Percentiles rank a stretch among this genome's conserved stretches.
Conservation (phyloP, 257 asterid species). For the Primulina eburnea region DNA sequence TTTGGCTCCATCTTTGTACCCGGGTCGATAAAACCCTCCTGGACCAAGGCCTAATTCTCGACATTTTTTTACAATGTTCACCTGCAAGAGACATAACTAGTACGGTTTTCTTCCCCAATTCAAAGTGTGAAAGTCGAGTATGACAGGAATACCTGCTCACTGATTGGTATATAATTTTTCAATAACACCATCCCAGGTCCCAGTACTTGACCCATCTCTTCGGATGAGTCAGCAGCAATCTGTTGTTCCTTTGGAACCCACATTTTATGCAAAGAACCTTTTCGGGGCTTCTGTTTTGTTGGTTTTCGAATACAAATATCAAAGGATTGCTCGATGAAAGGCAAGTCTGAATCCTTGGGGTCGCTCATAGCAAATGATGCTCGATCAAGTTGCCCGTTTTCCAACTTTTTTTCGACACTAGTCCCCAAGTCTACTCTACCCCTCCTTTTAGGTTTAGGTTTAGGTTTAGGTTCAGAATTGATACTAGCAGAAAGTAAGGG, state of each 20-base stretch:
- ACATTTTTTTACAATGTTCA: conserved; percentile 44
- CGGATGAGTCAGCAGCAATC: conserved; percentile 7
- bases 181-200: conserved; percentile 73
- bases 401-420: conserved; percentile 15
- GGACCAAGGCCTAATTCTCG: conserved; percentile 50
- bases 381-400: conserved; percentile 1
- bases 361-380: conserved; percentile 16
- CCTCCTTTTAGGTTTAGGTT: conserved; percentile 30
- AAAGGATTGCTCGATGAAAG: conserved; percentile 30
- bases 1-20: conserved; percentile 58
- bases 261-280: background rate
- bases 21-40: conserved; percentile 67
- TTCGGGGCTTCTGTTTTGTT: background rate
- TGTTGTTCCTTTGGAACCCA: conserved; percentile 7
- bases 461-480: conserved; percentile 4
- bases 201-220: conserved; percentile 34
- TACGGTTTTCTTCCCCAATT: background rate
- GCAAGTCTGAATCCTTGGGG: conserved; percentile 16
- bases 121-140: background rate
- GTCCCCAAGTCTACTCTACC: conserved; percentile 28
- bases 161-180: conserved; percentile 39
- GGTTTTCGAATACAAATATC: conserved; percentile 47
- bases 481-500: conserved; percentile 30
- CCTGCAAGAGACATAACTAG: conserved; percentile 29
- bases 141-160: conserved; percentile 44